Evolutionary conservation across 2,329 filamentous ascomycete genomes (phyloP), one percentile per base, ranked within the genome.

Genomic region (Fusarium continuum): DNA sequence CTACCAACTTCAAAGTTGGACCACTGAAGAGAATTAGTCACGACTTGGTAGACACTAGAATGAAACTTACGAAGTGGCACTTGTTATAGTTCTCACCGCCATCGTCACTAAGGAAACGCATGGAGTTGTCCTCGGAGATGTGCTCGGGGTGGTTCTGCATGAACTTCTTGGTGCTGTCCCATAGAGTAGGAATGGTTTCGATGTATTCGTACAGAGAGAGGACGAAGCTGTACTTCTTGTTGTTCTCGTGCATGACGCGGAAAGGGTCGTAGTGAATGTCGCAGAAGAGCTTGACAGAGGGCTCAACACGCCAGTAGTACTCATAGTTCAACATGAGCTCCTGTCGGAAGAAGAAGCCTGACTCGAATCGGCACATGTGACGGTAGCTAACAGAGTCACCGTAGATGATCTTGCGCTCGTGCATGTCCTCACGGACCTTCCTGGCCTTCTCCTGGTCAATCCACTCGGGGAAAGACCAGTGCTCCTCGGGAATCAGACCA

Each of bases 281-380:
- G 80, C 95, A 99, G 85, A 88, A 97, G 61, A 99, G 89, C 82
- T 98, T 91, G 75, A 99, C 88, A 78, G 91, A 95, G 70, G 95
- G 95, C 84, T 99, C 95, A 13, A 99, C 95, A 69, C 96, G 92
- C 95, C 95, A 99, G 85, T 99, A 99, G 87, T 92, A 99, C 75
- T 99, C 95, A 79, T 96, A 99, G 76, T 98, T 93, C 77, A 91
- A 80, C 91, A 99, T 93, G 68, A 97, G 81, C 25, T 88, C 86
- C 77, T 99, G 95, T 61, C 91, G 92, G 87, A 98, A 99, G 85
- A 99, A 99, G 85, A 99, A 99, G 32, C 95, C 95, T 8, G 94
- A 98, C 79, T 99, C 95, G 75, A 97, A 99, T 65, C 95, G 92
- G 80, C 95, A 99, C 95, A 99, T 99, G 83, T 99, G 96, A 64